phyloP scores from a whole-genome alignment of 495 filamentous ascomycete species.

The Chaetomidium leptoderma region DNA sequence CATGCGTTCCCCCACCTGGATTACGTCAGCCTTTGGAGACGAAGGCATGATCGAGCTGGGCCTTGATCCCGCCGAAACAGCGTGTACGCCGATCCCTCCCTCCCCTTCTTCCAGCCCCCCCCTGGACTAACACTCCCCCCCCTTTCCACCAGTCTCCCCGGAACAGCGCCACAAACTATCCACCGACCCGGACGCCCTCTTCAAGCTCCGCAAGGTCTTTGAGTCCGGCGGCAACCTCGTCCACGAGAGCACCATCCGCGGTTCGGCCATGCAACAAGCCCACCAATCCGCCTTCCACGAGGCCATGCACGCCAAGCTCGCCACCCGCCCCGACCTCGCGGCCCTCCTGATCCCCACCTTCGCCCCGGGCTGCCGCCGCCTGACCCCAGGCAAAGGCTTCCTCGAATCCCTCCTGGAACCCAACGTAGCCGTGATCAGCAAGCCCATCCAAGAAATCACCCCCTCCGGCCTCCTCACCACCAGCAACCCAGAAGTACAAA shows the following conservation, averaged over 20 bases:
- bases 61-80: slow-evolving; percentile 32
- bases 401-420: slow-evolving; percentile 60
- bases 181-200: slow-evolving; percentile 30
- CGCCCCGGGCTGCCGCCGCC: slow-evolving; percentile 63
- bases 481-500: slow-evolving; percentile 30
- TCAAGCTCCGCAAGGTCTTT: slow-evolving; percentile 40
- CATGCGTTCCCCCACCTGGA: slow-evolving; percentile 66
- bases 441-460: slow-evolving; percentile 52
- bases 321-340: slow-evolving; percentile 35
- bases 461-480: slow-evolving; percentile 46
- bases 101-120: background rate
- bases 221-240: slow-evolving; percentile 36
- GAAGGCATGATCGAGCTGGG: slow-evolving; percentile 39
- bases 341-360: slow-evolving; percentile 53
- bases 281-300: slow-evolving; percentile 23
- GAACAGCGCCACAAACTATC: slow-evolving; percentile 35
- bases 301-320: slow-evolving; percentile 35
- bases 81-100: slow-evolving; percentile 34
- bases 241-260: slow-evolving; percentile 36
- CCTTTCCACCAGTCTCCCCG: slow-evolving; percentile 27
- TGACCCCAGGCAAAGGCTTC: slow-evolving; percentile 68
- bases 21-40: slow-evolving; percentile 44
- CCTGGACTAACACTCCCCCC: background rate
- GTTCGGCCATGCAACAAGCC: slow-evolving; percentile 30
- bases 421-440: slow-evolving; percentile 58